Base-by-base conservation (phyloP, 306 rosid genomes). In the Phaseolus lunatus region DNA sequence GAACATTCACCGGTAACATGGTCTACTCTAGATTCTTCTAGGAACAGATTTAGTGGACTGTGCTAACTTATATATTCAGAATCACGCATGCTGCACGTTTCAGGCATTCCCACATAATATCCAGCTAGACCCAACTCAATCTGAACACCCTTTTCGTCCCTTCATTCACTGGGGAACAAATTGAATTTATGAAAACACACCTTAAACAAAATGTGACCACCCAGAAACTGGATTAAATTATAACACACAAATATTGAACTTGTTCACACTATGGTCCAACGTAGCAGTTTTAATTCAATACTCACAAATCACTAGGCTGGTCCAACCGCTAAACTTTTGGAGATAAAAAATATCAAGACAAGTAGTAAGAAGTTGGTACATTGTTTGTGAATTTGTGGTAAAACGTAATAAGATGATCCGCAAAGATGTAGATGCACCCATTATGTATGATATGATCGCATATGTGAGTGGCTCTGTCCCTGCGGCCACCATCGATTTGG, bases 11-110 rank as follows among this genome's bases (percentile, higher is more conserved):
- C 73, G 39, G 15, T 15, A 43, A 43, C 47, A 31, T 16, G 15
- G 71, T 37, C 31, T 74, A 62, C 69, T 47, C 41, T 58, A 67
- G 78, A 86, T 86, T 78, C 85, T 78, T 70, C 49, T 31, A 52
- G 20, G 67, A 56, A 70, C 26, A 63, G 63, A 85, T 75, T 18
- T 43, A 54, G 80, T 75, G 88, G 86, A 78, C 71, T 37, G 47
- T 48, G 70, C 73, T 59, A 77, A 83, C 79, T 58, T 22, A 69
- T 50, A 9, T 35, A 22, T 69, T 39, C 13, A 63, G 63, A 74
- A 58, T 75, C 82, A 33, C 68, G 47, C 81, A 67, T 62, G 81
- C 65, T 35, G 44, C 72, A 70, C 66, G 66, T 72, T 76, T 62
- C 27, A 53, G 27, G 5, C 5, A 20, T 53, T 20, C 27, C 22